These are phyloP conservation scores for Bruguiera sexangula DNA, from an alignment of 345 rosid species.

Conservation along the genomic window DNA sequence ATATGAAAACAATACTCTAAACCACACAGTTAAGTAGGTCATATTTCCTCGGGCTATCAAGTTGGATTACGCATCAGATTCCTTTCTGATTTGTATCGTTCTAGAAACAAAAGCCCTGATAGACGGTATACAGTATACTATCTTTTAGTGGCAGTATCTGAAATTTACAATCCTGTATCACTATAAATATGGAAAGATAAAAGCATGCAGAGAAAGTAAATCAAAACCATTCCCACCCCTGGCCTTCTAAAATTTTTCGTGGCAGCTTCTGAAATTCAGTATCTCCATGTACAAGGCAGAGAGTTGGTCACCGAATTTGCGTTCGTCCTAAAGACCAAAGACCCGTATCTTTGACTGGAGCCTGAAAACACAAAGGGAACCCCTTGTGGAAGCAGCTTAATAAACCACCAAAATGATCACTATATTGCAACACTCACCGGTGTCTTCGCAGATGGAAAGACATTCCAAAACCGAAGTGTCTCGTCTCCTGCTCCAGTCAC, in stretches of 20 bases:
- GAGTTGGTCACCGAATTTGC: constrained; percentile 54
- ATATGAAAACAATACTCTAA: too few relatives aligned
- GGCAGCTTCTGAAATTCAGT: background rate
- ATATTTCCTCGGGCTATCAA: too few relatives aligned
- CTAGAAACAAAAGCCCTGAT: too few relatives aligned
- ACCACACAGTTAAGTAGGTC: too few relatives aligned
- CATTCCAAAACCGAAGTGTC: constrained; percentile 88
- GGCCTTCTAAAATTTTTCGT: too few relatives aligned
- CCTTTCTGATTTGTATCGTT: too few relatives aligned
- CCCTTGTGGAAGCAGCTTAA: background rate
- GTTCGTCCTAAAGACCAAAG: constrained; percentile 91
- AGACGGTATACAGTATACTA: background rate
- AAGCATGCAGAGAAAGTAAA: too few relatives aligned
- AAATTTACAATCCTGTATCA: too few relatives aligned
- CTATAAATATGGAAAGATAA: too few relatives aligned
- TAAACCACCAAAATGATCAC: background rate
- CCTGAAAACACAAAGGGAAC: constrained; percentile 39
- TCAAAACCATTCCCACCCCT: too few relatives aligned
- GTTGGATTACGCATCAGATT: too few relatives aligned
- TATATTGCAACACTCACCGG: constrained; percentile 42
- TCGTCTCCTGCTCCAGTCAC: constrained; percentile 99
- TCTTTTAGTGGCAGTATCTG: background rate
- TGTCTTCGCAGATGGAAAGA: constrained; percentile 79
- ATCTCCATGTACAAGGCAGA: background rate
- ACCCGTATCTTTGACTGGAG: constrained; percentile 87